Base-by-base conservation (phyloP, 208 protist genomes). In the Leishmania turanica region DNA sequence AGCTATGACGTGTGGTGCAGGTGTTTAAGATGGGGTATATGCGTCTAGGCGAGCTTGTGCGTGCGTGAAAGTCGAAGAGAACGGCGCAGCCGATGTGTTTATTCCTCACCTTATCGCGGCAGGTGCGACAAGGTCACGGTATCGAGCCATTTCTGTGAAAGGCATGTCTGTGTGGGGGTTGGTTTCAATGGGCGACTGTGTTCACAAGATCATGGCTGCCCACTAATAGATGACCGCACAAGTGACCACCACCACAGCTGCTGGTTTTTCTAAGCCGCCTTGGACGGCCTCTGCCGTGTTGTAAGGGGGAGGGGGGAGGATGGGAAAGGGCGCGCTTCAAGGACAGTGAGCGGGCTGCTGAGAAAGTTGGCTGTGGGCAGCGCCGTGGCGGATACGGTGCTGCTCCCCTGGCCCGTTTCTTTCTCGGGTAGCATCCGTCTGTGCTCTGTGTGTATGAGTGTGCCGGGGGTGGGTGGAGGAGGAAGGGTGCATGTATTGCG, bases 1-100 rank as follows among this genome's bases (percentile, higher is more conserved):
- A 89, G 64, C 58, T 93, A 24, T 97, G 76, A 90, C 19, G 17
- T 17, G 5, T 62, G 8, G 40, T n/a, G 37, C 19, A 31, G 1
- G 45, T 73, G 66, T 34, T 27, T 5, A 47, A 19, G 45, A 24
- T 13, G 3, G 56, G 15, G 27, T 53, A 71, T 11, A 4, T 19
- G 31, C 15, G 11, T 15, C 4, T 82, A 8, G 69, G 27, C 40
- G 13, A 27, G 71, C 53, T 34, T 80, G 51, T 80, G 58, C 81
- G 27, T 78, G 58, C 27, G 60, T 75, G 47, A 60, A 24, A 37
- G 75, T 56, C 47, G 69, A 54, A 54, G 47, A 31, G 40, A 31
- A 73, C 51, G 19, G 34, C 27, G 24, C 24, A 19, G 21, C 58
- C 2, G 7, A 64, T 64, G 11, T 31, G 27, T 31, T 64, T 64